Evolutionary conservation across 2,329 filamentous ascomycete species (phyloP).

Genomic region (Mycosphaerella sp.): DNA sequence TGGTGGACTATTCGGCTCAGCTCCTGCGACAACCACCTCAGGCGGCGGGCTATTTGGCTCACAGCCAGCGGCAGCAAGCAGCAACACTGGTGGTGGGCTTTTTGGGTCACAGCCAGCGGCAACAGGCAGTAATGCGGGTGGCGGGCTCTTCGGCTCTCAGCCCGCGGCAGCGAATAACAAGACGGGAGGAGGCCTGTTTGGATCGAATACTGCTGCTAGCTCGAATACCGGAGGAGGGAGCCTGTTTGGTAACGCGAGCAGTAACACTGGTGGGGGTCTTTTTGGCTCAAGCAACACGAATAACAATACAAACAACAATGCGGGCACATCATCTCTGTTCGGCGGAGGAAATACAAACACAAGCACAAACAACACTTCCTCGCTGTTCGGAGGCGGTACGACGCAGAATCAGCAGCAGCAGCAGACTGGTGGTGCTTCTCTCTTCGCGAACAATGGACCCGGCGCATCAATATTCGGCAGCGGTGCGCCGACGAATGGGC

Average conservation of each 20-base stretch:
- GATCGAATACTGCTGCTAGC: slow-evolving; percentile 4
- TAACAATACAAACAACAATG: slow-evolving; percentile 5
- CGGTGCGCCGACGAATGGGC: slow-evolving; percentile 10
- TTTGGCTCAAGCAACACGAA: slow-evolving; percentile 12
- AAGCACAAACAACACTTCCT: slow-evolving; percentile 28
- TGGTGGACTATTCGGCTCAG: slow-evolving; percentile 11
- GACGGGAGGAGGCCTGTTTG: neutral
- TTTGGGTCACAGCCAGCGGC: slow-evolving; percentile 7
- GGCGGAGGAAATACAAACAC: slow-evolving; percentile 12
- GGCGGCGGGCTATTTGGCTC: slow-evolving; percentile 14
- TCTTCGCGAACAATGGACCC: slow-evolving; percentile 13
- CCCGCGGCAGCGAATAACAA: slow-evolving; percentile 2
- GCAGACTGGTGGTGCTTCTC: slow-evolving; percentile 1
- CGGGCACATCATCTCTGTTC: slow-evolving; percentile 12
- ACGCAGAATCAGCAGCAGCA: slow-evolving; percentile 17
- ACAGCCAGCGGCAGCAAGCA: slow-evolving; percentile 4
- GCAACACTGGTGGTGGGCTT: slow-evolving; percentile 12
- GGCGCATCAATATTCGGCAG: slow-evolving; percentile 6
- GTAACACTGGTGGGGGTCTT: slow-evolving; percentile 14
- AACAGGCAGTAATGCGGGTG: slow-evolving; percentile 9
- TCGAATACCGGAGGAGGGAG: slow-evolving; percentile 4
- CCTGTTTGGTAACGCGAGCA: slow-evolving; percentile 12
- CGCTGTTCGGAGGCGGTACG: slow-evolving; percentile 33
- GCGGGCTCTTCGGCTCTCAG: slow-evolving; percentile 33
- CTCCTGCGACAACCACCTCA: slow-evolving; percentile 4